Percentiles rank a stretch among this genome's conserved stretches.
These are phyloP conservation scores for Metschnikowia vanudenii DNA, from an alignment of 805 yeast genomes.

Conservation along the genomic window DNA sequence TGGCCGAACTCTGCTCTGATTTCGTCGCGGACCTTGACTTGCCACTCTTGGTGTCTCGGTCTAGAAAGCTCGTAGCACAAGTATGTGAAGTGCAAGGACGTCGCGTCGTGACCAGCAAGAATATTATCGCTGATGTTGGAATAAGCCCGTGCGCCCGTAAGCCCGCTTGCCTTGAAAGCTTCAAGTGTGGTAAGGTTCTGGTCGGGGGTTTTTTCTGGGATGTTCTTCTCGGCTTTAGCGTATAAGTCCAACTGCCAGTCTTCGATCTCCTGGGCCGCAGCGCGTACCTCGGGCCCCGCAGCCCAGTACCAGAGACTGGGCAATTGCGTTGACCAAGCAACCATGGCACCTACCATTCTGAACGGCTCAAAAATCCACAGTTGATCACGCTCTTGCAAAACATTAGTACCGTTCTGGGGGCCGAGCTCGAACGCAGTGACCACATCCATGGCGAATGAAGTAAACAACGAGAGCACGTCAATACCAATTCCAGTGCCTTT, in stretches of 20 bases:
- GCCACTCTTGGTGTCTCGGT: conserved; percentile 47
- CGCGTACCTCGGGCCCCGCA: conserved; percentile 38
- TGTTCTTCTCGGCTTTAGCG: conserved; percentile 31
- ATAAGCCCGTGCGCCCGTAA: conserved; percentile 33
- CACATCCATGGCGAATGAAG: conserved; percentile 68
- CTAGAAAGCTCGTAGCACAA: conserved; percentile 57
- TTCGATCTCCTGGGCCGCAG: conserved; percentile 40
- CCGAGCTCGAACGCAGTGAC: conserved; percentile 64
- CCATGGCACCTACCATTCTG: conserved; percentile 52
- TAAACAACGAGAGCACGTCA: conserved; percentile 60
- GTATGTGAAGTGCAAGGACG: conserved; percentile 43
- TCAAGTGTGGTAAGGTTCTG: conserved; percentile 34
- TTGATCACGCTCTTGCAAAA: conserved; percentile 39
- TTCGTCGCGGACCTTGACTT: conserved; percentile 50
- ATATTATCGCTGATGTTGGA: conserved; percentile 55
- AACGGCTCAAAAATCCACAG: conserved; percentile 42
- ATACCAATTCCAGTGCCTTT: conserved; percentile 35
- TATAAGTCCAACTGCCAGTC: conserved; percentile 46
- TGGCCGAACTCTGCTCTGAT: conserved; percentile 34
- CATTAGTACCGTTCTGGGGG: conserved; percentile 41
- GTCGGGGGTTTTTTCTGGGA: conserved; percentile 16
- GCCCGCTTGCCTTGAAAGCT: conserved; percentile 31
- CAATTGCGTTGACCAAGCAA: conserved; percentile 63
- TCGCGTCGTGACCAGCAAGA: conserved; percentile 78
- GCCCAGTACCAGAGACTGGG: conserved; percentile 52